Evolutionary conservation across 306 rosid genomes (phyloP).

Genomic region (Prunus davidiana): DNA sequence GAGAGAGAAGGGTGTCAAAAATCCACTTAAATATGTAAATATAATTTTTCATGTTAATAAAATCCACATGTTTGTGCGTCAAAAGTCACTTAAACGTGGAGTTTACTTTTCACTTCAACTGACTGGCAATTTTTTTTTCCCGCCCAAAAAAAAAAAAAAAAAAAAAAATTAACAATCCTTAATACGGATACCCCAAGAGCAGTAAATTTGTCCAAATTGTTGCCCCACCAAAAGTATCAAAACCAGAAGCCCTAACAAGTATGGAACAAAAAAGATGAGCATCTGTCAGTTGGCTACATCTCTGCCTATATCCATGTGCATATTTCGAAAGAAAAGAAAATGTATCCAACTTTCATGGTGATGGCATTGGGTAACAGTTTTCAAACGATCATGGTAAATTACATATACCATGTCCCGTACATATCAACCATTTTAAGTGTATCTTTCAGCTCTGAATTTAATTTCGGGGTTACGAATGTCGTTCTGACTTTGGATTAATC

Average conservation of each 20-base stretch:
- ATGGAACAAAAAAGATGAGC: neutral
- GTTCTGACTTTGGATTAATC: slow-evolving; percentile 79
- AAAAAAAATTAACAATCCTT: too few species aligned
- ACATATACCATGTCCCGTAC: neutral
- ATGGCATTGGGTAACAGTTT: neutral
- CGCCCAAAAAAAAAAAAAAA: too few species aligned
- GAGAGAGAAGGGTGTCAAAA: too few species aligned
- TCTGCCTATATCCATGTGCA: neutral
- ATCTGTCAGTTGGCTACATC: neutral
- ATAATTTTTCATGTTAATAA: too few species aligned
- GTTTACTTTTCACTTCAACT: too few species aligned
- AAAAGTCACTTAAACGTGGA: too few species aligned
- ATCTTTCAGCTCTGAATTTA: slow-evolving; percentile 54
- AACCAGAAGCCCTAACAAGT: neutral
- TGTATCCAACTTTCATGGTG: neutral
- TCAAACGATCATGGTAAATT: neutral
- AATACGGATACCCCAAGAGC: too few species aligned
- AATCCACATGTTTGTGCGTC: too few species aligned
- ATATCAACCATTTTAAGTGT: slow-evolving; percentile 29
- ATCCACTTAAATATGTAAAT: too few species aligned
- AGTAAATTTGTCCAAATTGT: neutral
- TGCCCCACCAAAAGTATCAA: neutral
- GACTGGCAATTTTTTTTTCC: too few species aligned
- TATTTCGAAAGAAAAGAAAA: neutral
- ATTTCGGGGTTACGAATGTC: slow-evolving; percentile 58